These are phyloP conservation scores for Neurospora tetrasperma DNA, from an alignment of 495 filamentous ascomycete genomes.

Conservation along the genomic window DNA sequence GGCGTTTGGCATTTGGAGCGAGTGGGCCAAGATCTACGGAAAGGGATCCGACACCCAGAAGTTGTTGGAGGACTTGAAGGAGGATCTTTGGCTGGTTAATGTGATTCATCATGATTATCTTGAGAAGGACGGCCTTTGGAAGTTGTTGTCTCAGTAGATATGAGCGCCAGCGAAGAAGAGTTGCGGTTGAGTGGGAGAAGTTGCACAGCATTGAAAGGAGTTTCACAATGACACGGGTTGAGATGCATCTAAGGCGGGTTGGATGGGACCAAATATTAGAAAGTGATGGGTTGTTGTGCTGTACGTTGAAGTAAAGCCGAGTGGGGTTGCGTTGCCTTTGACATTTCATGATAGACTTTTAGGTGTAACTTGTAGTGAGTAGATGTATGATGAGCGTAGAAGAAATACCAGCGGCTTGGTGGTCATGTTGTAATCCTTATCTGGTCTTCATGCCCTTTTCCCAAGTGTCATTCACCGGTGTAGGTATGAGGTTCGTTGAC, in stretches of 20 bases:
- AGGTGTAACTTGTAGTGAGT: neutral
- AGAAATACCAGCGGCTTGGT: neutral
- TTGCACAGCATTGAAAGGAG: neutral
- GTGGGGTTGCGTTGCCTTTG: neutral
- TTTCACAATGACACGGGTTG: neutral
- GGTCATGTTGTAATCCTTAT: neutral
- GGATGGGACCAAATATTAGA: neutral
- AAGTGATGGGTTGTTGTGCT: neutral
- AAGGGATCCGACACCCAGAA: slow-evolving; percentile 52
- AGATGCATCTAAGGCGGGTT: neutral
- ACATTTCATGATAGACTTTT: neutral
- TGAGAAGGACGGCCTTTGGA: slow-evolving; percentile 55
- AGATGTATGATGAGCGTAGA: neutral
- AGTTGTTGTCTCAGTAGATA: slow-evolving; percentile 31
- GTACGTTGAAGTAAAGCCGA: neutral
- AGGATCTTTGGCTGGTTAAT: slow-evolving; percentile 78
- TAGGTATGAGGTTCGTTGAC: neutral
- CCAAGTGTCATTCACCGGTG: neutral
- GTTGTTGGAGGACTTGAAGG: slow-evolving; percentile 54
- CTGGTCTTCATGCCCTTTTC: neutral
- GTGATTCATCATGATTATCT: slow-evolving; percentile 80
- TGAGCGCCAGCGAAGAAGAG: neutral
- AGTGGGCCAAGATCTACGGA: slow-evolving; percentile 82
- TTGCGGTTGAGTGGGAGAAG: neutral
- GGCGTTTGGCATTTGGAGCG: slow-evolving; percentile 88